Evolutionary conservation across 1,284 basidiomycete genomes (phyloP), one percentile per base, ranked within the genome.

Genomic region (Tremellales sp.): DNA sequence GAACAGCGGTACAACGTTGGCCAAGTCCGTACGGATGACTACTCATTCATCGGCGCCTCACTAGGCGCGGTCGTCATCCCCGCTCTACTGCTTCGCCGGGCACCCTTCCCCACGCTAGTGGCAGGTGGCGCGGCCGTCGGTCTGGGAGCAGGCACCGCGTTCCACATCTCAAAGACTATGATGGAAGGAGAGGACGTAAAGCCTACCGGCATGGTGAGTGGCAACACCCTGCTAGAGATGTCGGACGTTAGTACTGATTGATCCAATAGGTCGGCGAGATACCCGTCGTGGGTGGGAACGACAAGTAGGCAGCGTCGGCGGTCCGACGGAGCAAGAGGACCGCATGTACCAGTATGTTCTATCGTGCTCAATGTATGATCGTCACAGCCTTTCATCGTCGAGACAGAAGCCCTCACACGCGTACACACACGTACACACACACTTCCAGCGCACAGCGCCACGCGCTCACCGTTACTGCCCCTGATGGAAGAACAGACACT

Each of bases 21-120:
- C 11, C 70, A 72, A 50, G 51, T 72, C 7, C 58, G 62, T 26
- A 55, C 61, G 10, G 71, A 75, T 49, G 73, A 75, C 52, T 75
- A 68, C 40, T 68, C 68, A 0, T 43, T 72, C 23, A 75, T 75
- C 29, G 68, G 70, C 19, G 64, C 68, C 21, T 54, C 60, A 2
- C 59, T 75, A 7, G 62, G 62, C 8, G 65, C 57, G 6, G 50
- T 75, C 17, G 29, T 73, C 39, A 43, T 61, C 15, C 72, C 72
- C 0, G 65, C 73, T 10, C 39, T 73, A 37, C 67, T 75, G 53
- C 62, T 72, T 22, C 48, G 52, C 11, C 59, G 72, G 24, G 72
- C 72, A 10, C 60, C 64, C 7, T 50, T 70, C 2, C 48, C 58
- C 12, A 48, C 37, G 7, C 56, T 73, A 15, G 60, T 69, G 0